Base-by-base conservation (phyloP, 2,329 filamentous ascomycete genomes). In the Penicillium brasilianum region DNA sequence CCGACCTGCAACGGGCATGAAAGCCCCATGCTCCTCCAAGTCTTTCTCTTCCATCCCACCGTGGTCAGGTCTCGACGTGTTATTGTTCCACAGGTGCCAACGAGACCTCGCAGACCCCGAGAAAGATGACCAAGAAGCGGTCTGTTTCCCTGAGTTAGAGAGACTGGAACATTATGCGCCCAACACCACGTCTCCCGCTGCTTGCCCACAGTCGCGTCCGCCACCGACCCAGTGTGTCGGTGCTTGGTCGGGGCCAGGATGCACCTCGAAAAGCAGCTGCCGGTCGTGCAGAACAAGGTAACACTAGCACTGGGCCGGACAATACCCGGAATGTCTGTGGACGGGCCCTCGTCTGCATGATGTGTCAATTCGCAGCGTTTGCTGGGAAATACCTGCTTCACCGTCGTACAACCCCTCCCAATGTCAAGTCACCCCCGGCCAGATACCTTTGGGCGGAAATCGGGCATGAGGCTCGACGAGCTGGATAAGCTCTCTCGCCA, bases 221-320 rank as follows among this genome's bases (percentile, higher is more conserved):
- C 57, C 43, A 55, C 57, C 7, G 43, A 59, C 57, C 57, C 57
- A 52, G 37, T 18, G 46, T 25, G 8, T 18, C 39, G 57, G 57
- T 30, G 41, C 57, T 39, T 37, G 51, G 57, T 55, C 43, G 51
- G 36, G 57, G 41, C 7, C 32, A 52, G 16, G 20, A 53, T 53
- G 50, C 32, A 39, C 36, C 34, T 28, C n/a, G 50, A 37, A 39
- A 39, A 30, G 20, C 34, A 34, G 30, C 9, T 28, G 32, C 50
- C 50, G 50, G 34, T 37, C 32, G 18, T 53, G 50, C 50, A 28
- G 50, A 37, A 22, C 32, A 39, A 39, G 32, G 50, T 37, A n/a
- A 39, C 50, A 39, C 36, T 53, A 20, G 28, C 50, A 39, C 22
- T 53, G 18, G 14, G 13, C 10, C 32, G 50, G 50, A 37, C 36